Evolutionary conservation across 345 rosid species (phyloP).

Genomic region (Ceriops zippeliana): DNA sequence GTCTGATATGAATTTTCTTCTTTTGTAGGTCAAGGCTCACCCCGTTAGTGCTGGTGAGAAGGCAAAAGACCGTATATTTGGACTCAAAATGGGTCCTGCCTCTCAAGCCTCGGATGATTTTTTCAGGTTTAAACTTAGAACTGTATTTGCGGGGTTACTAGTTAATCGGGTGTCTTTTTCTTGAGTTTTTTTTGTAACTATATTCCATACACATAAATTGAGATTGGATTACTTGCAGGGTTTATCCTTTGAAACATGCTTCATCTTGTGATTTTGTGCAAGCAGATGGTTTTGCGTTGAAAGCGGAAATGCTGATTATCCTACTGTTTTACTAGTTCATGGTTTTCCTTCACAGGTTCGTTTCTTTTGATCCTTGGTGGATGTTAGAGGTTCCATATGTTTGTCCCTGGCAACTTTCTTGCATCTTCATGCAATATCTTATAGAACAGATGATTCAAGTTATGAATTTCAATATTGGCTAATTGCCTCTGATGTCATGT

Average conservation of each 20-base stretch:
- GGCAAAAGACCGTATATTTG: constrained; percentile 88
- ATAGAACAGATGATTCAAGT: background rate
- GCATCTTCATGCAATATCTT: background rate
- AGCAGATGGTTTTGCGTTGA: constrained; percentile 92
- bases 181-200: constrained; percentile 16
- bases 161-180: background rate
- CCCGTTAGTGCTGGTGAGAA: constrained; percentile 66
- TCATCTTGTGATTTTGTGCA: constrained; percentile 50
- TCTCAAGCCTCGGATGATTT: constrained; percentile 73
- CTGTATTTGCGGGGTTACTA: background rate
- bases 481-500: background rate
- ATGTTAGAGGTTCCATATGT: background rate
- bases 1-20: background rate
- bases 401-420: background rate
- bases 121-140: constrained; percentile 50
- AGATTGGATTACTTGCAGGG: constrained; percentile 52
- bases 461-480: background rate
- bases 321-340: constrained; percentile 66
- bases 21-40: constrained; percentile 68
- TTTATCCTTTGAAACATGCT: constrained; percentile 51
- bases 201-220: constrained; percentile 34
- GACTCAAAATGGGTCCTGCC: constrained; percentile 73
- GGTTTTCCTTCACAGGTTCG: constrained; percentile 92
- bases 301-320: constrained; percentile 57
- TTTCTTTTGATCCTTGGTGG: background rate